A percentile compares a stretch with the other conserved stretches of the same genome.
Evolutionary conservation across 2,329 filamentous ascomycete genomes (phyloP).

Genomic region (Sporothrix brunneoviolacea): DNA sequence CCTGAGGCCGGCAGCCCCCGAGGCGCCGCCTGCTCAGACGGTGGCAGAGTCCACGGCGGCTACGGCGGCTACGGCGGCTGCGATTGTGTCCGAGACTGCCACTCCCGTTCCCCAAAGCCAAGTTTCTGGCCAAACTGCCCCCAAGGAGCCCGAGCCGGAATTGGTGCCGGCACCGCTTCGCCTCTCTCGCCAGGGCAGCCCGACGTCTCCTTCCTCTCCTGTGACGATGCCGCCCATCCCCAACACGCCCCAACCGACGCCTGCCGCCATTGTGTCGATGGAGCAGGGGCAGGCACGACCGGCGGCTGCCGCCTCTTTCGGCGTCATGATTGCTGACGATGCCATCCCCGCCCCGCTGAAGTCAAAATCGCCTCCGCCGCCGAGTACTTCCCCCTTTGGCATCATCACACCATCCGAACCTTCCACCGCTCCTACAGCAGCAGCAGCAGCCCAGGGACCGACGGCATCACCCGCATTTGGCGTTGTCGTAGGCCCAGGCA

Average conservation of each 20-base stretch:
- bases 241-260: neutral
- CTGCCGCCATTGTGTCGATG: neutral
- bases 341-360: conserved; percentile 6
- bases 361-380: conserved; percentile 1
- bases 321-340: neutral
- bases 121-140: no score
- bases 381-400: neutral
- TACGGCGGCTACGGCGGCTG: no score
- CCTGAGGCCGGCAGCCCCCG: neutral
- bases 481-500: neutral
- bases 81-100: neutral
- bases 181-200: neutral
- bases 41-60: no score
- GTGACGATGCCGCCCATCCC: neutral
- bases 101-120: no score
- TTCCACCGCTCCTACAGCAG: neutral
- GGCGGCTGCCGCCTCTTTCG: neutral
- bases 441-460: neutral
- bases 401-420: neutral
- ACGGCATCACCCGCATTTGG: no score
- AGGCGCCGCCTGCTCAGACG: neutral
- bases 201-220: neutral
- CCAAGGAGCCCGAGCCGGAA: neutral
- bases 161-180: conserved; percentile 9
- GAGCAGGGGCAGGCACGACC: neutral